A percentile compares a stretch with the other conserved stretches of the same genome.
These are phyloP conservation scores for Rhamnella rubrinervis DNA, from an alignment of 331 rosid genomes.

Conservation along the genomic window DNA sequence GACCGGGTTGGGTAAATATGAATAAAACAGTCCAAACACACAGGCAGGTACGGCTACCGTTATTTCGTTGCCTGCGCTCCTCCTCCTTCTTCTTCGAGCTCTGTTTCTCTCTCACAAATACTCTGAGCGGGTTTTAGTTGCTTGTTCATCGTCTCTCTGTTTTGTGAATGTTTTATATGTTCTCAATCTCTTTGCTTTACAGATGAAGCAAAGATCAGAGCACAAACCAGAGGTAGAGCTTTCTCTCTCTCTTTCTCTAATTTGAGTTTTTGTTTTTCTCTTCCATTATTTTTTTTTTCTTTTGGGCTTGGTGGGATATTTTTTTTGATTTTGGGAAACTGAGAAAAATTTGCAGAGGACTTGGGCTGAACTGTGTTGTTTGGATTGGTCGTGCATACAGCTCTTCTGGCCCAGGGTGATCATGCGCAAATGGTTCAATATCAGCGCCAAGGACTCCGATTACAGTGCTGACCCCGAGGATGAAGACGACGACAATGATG, in stretches of 20 bases:
- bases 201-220: too few species aligned
- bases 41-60: too few species aligned
- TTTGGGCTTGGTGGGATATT: slow-evolving; percentile 12
- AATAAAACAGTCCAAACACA: too few species aligned
- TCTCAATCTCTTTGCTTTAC: too few species aligned
- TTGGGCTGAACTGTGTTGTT: slow-evolving; percentile 68
- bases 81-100: too few species aligned
- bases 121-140: too few species aligned
- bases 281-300: not conserved
- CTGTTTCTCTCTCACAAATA: too few species aligned
- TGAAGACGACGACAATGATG: slow-evolving; percentile 30
- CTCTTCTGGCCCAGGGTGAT: slow-evolving; percentile 72
- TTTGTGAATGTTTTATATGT: too few species aligned
- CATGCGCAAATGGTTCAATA: slow-evolving; percentile 82
- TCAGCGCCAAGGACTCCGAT: slow-evolving; percentile 59
- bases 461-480: slow-evolving; percentile 76
- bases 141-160: too few species aligned
- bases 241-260: not conserved
- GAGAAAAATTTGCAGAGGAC: slow-evolving; percentile 47
- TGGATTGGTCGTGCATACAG: slow-evolving; percentile 71
- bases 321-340: slow-evolving; percentile 37
- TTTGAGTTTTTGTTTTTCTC: not conserved
- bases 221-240: not conserved
- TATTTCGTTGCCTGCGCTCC: too few species aligned
- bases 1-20: too few species aligned